Conservation (phyloP, 495 filamentous ascomycete species). For the Trichoderma asperelloides region DNA sequence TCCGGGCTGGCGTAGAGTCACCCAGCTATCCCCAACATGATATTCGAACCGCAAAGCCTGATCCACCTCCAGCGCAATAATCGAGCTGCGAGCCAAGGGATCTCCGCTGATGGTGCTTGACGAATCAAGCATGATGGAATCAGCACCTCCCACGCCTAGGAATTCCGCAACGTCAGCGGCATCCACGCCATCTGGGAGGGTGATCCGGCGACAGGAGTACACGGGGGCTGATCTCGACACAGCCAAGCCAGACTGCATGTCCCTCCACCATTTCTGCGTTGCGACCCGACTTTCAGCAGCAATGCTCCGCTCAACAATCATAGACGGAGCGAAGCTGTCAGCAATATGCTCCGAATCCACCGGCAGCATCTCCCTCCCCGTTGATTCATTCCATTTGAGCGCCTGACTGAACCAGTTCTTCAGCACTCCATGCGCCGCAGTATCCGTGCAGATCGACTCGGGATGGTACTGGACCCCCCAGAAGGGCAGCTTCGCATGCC, state of each 20-base stretch:
- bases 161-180: conserved; percentile 41
- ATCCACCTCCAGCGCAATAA: conserved; percentile 52
- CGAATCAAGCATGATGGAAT: conserved; percentile 49
- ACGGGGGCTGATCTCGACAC: conserved; percentile 19
- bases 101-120: conserved; percentile 27
- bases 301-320: not conserved
- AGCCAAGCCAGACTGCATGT: conserved; percentile 13
- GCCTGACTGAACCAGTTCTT: conserved; percentile 67
- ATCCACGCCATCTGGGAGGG: conserved; percentile 26
- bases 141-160: conserved; percentile 26
- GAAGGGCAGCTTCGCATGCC: conserved; percentile 64
- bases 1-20: conserved; percentile 17
- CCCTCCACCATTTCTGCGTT: not conserved
- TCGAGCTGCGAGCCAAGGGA: conserved; percentile 42
- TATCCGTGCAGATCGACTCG: conserved; percentile 79
- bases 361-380: conserved; percentile 21
- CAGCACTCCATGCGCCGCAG: conserved; percentile 57
- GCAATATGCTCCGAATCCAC: not conserved
- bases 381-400: conserved; percentile 39
- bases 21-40: conserved; percentile 32
- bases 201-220: conserved; percentile 22
- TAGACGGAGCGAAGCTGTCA: not conserved
- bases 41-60: conserved; percentile 47
- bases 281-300: not conserved
- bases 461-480: conserved; percentile 94